phyloP scores from a whole-genome alignment of 169 alveolate genomes.

The Babesia sp. region DNA sequence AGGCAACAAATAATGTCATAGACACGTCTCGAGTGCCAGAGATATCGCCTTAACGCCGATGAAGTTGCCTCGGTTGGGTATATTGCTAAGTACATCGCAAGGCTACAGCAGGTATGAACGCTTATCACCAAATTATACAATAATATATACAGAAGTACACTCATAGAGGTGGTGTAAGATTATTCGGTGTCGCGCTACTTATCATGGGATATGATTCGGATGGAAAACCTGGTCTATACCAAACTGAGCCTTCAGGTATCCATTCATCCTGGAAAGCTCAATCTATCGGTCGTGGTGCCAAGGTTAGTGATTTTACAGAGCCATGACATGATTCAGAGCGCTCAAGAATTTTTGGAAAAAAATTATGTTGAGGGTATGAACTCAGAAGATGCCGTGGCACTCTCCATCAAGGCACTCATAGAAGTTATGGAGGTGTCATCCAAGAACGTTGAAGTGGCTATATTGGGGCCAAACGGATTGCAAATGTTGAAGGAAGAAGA shows the following conservation, averaged over 20 bases:
- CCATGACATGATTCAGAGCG: conserved; percentile 48
- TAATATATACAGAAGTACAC: conserved; percentile 85
- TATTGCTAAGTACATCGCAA: conserved; percentile 92
- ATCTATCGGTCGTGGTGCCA: conserved; percentile 96
- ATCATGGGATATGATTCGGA: conserved; percentile 91
- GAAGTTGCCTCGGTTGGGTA: conserved; percentile 95
- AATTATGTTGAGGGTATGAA: conserved; percentile 87
- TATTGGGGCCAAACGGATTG: conserved; percentile 75
- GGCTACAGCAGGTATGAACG: conserved; percentile 89
- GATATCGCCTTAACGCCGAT: conserved; percentile 92
- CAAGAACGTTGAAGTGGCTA: conserved; percentile 85
- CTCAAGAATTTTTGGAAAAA: conserved; percentile 93
- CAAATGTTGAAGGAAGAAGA: conserved; percentile 65
- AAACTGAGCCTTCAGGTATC: conserved; percentile 98
- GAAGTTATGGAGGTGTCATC: conserved; percentile 90
- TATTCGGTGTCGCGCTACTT: conserved; percentile 96
- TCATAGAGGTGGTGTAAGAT: conserved; percentile 98
- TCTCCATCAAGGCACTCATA: conserved; percentile 91
- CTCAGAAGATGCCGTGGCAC: conserved; percentile 85
- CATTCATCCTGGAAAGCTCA: conserved; percentile 97
- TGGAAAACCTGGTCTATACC: conserved; percentile 89
- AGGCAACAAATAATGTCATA: neutral
- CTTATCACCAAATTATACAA: neutral
- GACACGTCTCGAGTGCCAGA: conserved; percentile 96
- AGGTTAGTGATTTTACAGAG: conserved; percentile 57